Evolutionary conservation across 2,329 filamentous ascomycete genomes (phyloP), one percentile per base, ranked within the genome.

Genomic region (Colletotrichum neosansevieriae): DNA sequence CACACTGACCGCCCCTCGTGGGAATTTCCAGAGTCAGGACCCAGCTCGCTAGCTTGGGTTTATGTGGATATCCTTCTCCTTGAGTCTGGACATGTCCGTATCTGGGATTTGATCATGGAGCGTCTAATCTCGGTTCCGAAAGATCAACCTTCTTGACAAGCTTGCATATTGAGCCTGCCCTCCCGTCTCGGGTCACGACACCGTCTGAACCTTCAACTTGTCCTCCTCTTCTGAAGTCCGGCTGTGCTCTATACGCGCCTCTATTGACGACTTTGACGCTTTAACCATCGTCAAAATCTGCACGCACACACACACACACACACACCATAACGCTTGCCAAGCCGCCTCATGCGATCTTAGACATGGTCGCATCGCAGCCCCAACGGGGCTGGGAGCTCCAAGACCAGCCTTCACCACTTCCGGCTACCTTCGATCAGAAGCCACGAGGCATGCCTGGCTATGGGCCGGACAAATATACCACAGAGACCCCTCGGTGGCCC

Each of bases 311-410:
- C 29, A 29, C 29, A 29, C 1, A 29, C 29, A 29, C 7, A 29
- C 29, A 2, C 6, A 34, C 21, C 13, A 11, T 17, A 36, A 50
- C 21, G 13, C n/a, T 29, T 13, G 15, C 19, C 6, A 17, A 63
- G 47, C 42, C 24, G 24, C 15, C 29, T 19, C 29, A 24, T 42
- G 34, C 21, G 17, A 19, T 3, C 42, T 38, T 11, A 54, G 34
- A 36, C 10, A 67, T 63, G 51, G 19, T 17, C 38, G 45, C 32
- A 6, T 40, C 60, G 10, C 45, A 51, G 29, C 13, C 56, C 29
- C 64, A 34, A 34, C 32, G 24, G 38, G 42, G 38, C 64, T 64
- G 64, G 60, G 60, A 67, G 38, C 53, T 64, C 13, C 44, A 67
- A 13, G 60, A 64, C 32, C 59, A 53, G 36, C 17, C 44, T n/a